Evolutionary conservation across 1,284 basidiomycete species (phyloP), one percentile per base, ranked within the genome.

Genomic region (Fistulina hepatica): DNA sequence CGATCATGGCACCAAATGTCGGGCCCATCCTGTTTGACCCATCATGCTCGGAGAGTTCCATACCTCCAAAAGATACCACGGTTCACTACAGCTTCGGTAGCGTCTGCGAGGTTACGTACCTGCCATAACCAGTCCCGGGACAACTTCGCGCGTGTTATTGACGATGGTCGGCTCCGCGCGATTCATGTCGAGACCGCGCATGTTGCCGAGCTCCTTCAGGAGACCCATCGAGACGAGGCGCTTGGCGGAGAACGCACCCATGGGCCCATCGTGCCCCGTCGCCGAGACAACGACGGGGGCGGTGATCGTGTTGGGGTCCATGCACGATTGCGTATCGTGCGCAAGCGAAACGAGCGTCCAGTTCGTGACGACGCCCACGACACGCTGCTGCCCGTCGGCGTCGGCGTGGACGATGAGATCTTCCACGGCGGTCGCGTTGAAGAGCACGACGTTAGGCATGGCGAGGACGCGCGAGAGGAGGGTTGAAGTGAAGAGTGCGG

Each of bases 221-320:
- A 89, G 60, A 13, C 85, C 85, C 25, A 78, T 72, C 46, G 76
- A 81, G 39, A 83, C 82, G 41, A 90, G 69, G 24, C 85, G 70
- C 60, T 89, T 90, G 43, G 85, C 85, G 22, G 74, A 79, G 62
- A 89, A 90, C 3, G 84, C 85, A 28, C 85, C 85, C 73, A 88
- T 86, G 1, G 83, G 83, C 0, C 84, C 85, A 49, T 88, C 84
- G 54, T 85, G 81, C 10, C 81, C 76, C 22, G 77, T 81, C 13
- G 76, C 75, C 27, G 71, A 73, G 35, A 81, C 61, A 47, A 85
- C 62, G n/a, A 89, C 64, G 1, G 83, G 83, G 1, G 81, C 79
- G 21, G 81, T 85, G 57, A 88, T 81, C 24, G 81, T 84, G 59
- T 82, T 81, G 21, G 84, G 84, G 57, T 89, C 85, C 84, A 89